Evolutionary conservation across 345 rosid species (phyloP), one percentile per base, ranked within the genome.

Genomic region (Stellera chamaejasme): DNA sequence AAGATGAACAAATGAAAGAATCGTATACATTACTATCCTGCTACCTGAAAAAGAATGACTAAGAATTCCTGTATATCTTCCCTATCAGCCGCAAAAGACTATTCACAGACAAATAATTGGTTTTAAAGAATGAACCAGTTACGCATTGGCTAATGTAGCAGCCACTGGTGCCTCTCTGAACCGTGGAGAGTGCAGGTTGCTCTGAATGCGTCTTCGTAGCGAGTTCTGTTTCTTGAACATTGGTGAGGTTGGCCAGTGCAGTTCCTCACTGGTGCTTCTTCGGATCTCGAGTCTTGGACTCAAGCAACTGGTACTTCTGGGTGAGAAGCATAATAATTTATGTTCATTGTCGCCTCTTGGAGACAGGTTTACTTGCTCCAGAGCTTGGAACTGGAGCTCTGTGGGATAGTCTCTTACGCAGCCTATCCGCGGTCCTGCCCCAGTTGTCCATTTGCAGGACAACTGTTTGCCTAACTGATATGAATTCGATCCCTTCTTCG

Each of bases 381-480:
- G 58, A 27, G 92, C 97, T 51, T 72, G 84, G 75, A 80, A 80
- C 63, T 89, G 97, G 67, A 89, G 94, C 61, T 79, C 78, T 3
- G 85, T 70, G 3, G 99, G 99, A 64, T 77, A 87, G 65, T 87
- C 92, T 69, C 95, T 80, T 13, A 93, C 95, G n/a, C 92, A 89
- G 53, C 99, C 88, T 0, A 89, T 89, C 26, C 96, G 79, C 10
- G 99, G 97, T 56, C 99, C 99, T 32, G 96, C 99, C 52, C 99
- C 99, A 13, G 97, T 81, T 36, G 96, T 89, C 99, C 99, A 87
- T 59, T 66, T 84, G 77, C 88, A 77, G 25, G 96, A 84, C 55
- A 90, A 55, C 67, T 87, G 95, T 75, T 67, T 85, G 52, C 97
- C 99, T 49, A 87, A 58, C 58, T 93, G 99, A 69, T 70, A 84